These are phyloP conservation scores for Salix udensis DNA, from an alignment of 345 rosid species.

Conservation along the genomic window DNA sequence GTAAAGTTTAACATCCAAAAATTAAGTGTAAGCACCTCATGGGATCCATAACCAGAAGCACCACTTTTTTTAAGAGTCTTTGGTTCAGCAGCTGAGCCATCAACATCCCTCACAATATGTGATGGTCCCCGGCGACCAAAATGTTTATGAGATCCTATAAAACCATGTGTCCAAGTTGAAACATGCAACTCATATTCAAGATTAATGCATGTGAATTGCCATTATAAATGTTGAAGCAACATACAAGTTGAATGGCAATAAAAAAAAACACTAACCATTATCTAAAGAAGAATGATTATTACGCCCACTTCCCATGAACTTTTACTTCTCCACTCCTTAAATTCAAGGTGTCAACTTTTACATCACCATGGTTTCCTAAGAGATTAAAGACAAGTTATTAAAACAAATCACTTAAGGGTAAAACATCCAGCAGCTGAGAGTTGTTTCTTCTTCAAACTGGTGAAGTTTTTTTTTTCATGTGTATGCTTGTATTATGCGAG, in stretches of 20 bases:
- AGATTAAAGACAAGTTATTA: slow-evolving; percentile 1
- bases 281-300: slow-evolving; percentile 31
- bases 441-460: neutral
- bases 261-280: slow-evolving; percentile 33
- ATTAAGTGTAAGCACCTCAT: slow-evolving; percentile 47
- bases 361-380: slow-evolving; percentile 30
- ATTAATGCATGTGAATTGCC: neutral
- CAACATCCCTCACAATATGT: slow-evolving; percentile 35
- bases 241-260: neutral
- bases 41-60: slow-evolving; percentile 44
- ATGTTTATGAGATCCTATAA: slow-evolving; percentile 44
- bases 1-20: slow-evolving; percentile 8
- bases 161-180: slow-evolving; percentile 8
- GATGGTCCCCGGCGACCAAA: slow-evolving; percentile 38
- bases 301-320: slow-evolving; percentile 30
- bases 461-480: neutral
- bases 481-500: neutral
- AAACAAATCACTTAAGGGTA: neutral
- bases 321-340: slow-evolving; percentile 30
- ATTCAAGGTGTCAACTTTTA: slow-evolving; percentile 25
- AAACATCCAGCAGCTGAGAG: neutral
- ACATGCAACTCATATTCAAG: neutral
- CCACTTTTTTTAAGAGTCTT: slow-evolving; percentile 57
- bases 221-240: neutral
- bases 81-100: slow-evolving; percentile 33